Evolutionary conservation across 108 stramenopile species (phyloP), one percentile per base, ranked within the genome.

Genomic region (Stephanodiscus triporus): DNA sequence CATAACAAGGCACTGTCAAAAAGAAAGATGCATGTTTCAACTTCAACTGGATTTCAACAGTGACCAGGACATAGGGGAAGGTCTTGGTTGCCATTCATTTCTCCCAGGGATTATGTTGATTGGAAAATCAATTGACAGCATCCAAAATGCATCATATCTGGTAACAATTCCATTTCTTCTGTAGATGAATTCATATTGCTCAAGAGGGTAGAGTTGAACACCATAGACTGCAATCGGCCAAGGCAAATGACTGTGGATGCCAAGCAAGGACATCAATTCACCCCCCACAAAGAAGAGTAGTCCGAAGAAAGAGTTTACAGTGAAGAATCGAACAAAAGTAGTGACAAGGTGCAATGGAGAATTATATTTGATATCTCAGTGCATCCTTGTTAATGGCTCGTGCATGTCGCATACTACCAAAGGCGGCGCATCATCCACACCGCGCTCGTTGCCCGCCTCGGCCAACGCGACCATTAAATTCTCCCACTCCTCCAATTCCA

Each of bases 401-500:
- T 42, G 29, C 14, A 56, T 56, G 14, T 26, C 55, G 2, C 42
- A 65, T 49, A 29, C 36, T 16, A 2, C 30, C 49, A 53, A 29
- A 45, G 58, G 24, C 9, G 64, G 49, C 0, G 32, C 27, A 24
- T 32, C 65, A 11, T 43, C 56, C 24, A 19, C 34, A 8, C 56
- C 55, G 27, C 40, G 40, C 40, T 76, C 58, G 19, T 37, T 77
- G 24, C 19, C 48, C 14, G 54, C 53, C 36, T 87, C 65, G 20
- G 88, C 84, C 24, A 94, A 71, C 47, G 83, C 40, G 1, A 79
- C 57, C 56, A 94, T 66, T 48, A 91, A 58, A 9, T 42, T 57
- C 73, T 94, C 89, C 93, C 90, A 94, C n/a, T 72, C 77, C 49
- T 89, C 87, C 66, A 94, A 67, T 73, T 94, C 93, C 30, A 77